Base-by-base conservation (phyloP, 2,329 filamentous ascomycete genomes). In the Nannizzia gypsea region DNA sequence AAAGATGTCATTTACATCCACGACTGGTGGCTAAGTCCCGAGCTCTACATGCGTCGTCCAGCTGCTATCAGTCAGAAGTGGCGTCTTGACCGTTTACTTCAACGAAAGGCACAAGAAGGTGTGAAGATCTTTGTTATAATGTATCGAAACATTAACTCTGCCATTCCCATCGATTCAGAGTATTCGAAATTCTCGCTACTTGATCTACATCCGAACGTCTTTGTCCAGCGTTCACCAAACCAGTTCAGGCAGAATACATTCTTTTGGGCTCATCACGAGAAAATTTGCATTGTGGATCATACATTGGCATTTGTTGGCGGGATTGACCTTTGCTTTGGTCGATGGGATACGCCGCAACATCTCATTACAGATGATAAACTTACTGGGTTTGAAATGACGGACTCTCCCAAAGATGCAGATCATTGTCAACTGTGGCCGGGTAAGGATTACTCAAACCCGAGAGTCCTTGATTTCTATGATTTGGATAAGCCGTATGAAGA, bases 221-320 rank as follows among this genome's bases (percentile, higher is more conserved):
- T 96, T 67, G 90, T 99, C 13, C 90, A 97, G 70, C 81, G 93
- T 67, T 97, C 93, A 2, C 93, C 93, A 0, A 96, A 99, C 67
- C 93, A 99, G 73, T 91, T 97, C 74, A 89, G 95, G 69, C 95
- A 99, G 75, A 97, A 97, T 68, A 95, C 96, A 52, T 99, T 99
- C 77, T 99, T 99, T 78, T 99, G 95, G 73, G 93, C 93, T 0
- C 93, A 99, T 70, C 93, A 99, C 70, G 93, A 99, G 68, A 99
- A 99, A 70, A 92, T 96, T 70, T 88, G 97, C 59, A 89, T 99
- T 26, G 88, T 97, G 58, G 93, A 97, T 74, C 95, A 95, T 69
- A 82, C 86, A 11, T 75, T 93, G 66, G 93, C 90, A n/a, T 97
- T 97, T 69, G 92, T 97, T 61, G 93, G 93, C 58, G 93, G 93